phyloP scores from a whole-genome alignment of 352 stramenopile species.

The Phytophthora boehmeriae region DNA sequence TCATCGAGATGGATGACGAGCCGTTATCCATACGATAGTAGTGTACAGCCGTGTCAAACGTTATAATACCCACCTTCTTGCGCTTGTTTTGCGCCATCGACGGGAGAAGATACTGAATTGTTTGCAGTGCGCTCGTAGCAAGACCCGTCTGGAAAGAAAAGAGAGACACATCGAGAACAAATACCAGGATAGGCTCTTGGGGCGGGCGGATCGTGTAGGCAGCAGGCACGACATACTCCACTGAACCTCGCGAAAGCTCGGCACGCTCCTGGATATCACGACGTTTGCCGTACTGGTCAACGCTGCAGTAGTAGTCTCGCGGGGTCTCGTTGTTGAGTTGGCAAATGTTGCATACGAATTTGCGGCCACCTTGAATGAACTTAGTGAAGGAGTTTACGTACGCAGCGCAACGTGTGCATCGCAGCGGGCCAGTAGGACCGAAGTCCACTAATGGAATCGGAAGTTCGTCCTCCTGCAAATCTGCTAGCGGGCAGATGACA shows the following conservation, averaged over 20 bases:
- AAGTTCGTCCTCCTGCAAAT: conserved; percentile 81
- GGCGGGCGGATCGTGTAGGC: conserved; percentile 85
- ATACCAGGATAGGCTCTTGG: conserved; percentile 88
- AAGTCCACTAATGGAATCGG: conserved; percentile 89
- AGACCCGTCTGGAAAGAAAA: conserved; percentile 84
- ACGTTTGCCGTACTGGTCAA: conserved; percentile 85
- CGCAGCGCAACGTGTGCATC: conserved; percentile 83
- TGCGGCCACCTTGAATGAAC: conserved; percentile 83
- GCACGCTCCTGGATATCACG: conserved; percentile 81
- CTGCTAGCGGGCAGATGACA: conserved; percentile 83
- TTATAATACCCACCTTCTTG: conserved; percentile 91
- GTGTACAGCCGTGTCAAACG: conserved; percentile 83
- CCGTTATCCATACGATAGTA: conserved; percentile 85
- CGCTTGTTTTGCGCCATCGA: conserved; percentile 79
- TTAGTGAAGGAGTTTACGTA: conserved; percentile 91
- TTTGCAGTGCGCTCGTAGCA: conserved; percentile 60
- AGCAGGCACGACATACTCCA: conserved; percentile 85
- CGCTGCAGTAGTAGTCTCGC: conserved; percentile 87
- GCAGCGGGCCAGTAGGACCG: conserved; percentile 73
- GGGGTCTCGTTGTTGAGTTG: conserved; percentile 84
- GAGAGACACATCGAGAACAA: conserved; percentile 87
- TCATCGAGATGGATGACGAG: conserved; percentile 72
- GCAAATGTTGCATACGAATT: conserved; percentile 92
- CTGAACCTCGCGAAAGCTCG: conserved; percentile 81
- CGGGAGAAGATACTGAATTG: conserved; percentile 81